Evolutionary conservation across 257 asterid genomes (phyloP), one percentile per base, ranked within the genome.

Genomic region (Jacaranda copaia): DNA sequence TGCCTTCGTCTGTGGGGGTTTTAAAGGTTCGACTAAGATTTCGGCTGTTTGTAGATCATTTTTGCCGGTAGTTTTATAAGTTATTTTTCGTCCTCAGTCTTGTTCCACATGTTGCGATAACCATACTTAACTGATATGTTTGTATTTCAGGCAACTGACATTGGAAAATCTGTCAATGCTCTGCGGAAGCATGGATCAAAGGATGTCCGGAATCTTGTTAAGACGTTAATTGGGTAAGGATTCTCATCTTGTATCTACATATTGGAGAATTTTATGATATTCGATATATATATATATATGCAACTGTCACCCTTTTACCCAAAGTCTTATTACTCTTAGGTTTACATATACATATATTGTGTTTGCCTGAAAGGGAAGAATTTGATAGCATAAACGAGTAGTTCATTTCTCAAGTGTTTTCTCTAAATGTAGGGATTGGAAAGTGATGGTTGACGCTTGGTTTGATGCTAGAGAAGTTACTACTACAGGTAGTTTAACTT

Each of bases 371-470:
- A 73, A 72, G 7, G 64, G 60, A 18, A 20, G 60, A 15, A 62
- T 69, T 68, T 48, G 45, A 51, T 39, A 39, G 25, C 39, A 39
- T 61, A 25, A 8, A 32, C 14, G n/a, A n/a, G 65, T 49, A 0
- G 32, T 25, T 40, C 45, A 3, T 40, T 40, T 40, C 6, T 3
- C 6, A 39, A 39, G 43, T 39, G 6, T 39, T 39, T 6, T 39
- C 8, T 40, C 3, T 40, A 49, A 77, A 77, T 76, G 80, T 86
- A 91, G 96, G 74, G 85, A 84, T 68, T 93, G 98, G 97, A 85
- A 85, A 78, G 64, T 19, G 52, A 74, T 88, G 91, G 92, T 88
- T 20, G 90, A 93, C 42, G 88, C 77, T 35, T 92, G 95, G 96
- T 81, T 85, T 72, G 64, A 15, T 75, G 84, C 90, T 65, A 79